These are phyloP conservation scores for Oryza nivara DNA, from an alignment of 176 grass and related monocot genomes.

Conservation along the genomic window DNA sequence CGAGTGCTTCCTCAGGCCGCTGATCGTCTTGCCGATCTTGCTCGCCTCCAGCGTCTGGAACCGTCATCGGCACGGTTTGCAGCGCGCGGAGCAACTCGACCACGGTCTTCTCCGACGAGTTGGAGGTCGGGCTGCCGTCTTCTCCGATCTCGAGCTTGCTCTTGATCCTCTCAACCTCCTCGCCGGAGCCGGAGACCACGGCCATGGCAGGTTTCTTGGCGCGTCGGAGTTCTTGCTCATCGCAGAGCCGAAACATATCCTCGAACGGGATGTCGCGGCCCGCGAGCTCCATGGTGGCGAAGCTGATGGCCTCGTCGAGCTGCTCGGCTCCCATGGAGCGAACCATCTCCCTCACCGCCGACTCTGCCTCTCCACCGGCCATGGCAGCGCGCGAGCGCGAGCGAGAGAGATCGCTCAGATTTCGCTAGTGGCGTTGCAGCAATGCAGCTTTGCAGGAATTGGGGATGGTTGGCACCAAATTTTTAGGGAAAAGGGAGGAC, in stretches of 20 bases:
- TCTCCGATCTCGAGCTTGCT: too few relatives aligned
- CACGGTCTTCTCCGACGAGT: background rate
- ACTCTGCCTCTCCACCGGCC: background rate
- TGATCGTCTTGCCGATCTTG: constrained; percentile 5
- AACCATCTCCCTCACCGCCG: background rate
- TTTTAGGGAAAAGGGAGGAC: background rate
- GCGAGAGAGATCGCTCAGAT: too few relatives aligned
- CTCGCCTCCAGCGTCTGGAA: constrained; percentile 26
- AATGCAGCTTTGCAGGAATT: background rate
- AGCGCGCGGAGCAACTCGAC: constrained; percentile 30
- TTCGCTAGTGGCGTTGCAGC: background rate
- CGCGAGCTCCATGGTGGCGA: background rate
- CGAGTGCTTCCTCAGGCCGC: background rate
- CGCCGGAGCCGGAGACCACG: too few relatives aligned
- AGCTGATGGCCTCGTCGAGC: background rate
- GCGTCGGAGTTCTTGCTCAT: background rate
- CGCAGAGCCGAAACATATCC: background rate
- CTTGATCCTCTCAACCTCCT: too few relatives aligned
- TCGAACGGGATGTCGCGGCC: background rate
- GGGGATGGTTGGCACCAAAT: background rate
- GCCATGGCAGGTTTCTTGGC: background rate
- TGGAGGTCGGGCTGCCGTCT: background rate
- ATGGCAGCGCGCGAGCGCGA: background rate
- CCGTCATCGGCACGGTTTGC: constrained; percentile 24
- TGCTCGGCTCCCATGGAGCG: background rate